phyloP scores from a whole-genome alignment of 2,329 filamentous ascomycete genomes.

The Bertia moriformis region DNA sequence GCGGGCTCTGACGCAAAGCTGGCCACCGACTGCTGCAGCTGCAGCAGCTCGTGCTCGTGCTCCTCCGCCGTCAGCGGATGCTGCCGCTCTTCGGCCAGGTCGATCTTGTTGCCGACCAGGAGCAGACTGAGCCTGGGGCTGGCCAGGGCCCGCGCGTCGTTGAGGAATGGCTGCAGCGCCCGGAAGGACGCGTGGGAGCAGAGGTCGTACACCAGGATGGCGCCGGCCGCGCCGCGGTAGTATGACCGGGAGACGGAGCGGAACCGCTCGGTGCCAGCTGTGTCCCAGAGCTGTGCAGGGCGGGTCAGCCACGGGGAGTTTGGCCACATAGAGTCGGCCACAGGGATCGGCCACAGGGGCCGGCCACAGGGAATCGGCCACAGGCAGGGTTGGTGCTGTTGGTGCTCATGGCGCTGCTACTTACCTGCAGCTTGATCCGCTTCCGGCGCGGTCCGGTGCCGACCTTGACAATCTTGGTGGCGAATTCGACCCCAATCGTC shows the following conservation, averaged over 20 bases:
- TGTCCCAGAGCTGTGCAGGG: conserved; percentile 78
- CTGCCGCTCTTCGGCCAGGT: conserved; percentile 59
- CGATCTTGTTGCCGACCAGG: conserved; percentile 81
- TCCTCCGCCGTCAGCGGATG: conserved; percentile 12
- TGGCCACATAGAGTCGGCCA: not conserved
- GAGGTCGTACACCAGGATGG: conserved; percentile 86
- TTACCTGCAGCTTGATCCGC: conserved; percentile 66
- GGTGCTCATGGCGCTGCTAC: too few species aligned
- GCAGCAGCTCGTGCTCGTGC: conserved; percentile 3
- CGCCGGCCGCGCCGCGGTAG: conserved; percentile 88
- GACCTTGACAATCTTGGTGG: conserved; percentile 89
- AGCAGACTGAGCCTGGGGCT: conserved; percentile 75
- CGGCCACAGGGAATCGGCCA: too few species aligned
- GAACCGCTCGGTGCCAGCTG: conserved; percentile 90
- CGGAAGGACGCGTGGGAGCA: conserved; percentile 64
- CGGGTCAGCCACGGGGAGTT: not conserved
- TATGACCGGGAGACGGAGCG: conserved; percentile 88
- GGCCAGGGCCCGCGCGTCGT: conserved; percentile 81
- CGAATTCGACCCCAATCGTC: conserved; percentile 96
- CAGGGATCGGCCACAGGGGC: too few species aligned
- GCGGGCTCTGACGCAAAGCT: conserved; percentile 54
- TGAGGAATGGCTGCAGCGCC: conserved; percentile 71
- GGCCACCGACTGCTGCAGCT: conserved; percentile 16
- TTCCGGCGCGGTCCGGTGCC: conserved; percentile 67
- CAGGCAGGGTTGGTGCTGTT: too few species aligned